phyloP scores from a whole-genome alignment of 441 rosid species.

The Croton laevigatus region DNA sequence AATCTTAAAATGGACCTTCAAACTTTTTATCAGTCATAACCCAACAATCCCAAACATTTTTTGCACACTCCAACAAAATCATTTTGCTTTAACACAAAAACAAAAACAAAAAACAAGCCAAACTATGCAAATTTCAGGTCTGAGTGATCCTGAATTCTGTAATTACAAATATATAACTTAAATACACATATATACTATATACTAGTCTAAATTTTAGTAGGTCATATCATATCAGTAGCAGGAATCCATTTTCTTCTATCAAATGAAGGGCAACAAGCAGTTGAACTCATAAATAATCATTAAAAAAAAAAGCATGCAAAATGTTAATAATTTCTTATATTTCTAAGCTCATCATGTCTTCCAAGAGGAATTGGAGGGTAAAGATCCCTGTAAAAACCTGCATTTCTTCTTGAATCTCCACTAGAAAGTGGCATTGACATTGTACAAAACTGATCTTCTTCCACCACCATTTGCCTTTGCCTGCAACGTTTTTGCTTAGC shows the following conservation, averaged over 20 bases:
- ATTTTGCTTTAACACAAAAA: not conserved
- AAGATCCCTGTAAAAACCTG: conserved; percentile 42
- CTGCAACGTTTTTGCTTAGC: conserved; percentile 44
- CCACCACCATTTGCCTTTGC: conserved; percentile 20
- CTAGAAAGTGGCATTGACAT: conserved; percentile 38
- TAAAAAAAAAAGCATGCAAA: not conserved
- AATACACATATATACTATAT: conserved; percentile 14
- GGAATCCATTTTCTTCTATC: conserved; percentile 14
- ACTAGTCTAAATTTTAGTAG: conserved; percentile 11
- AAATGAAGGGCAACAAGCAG: conserved; percentile 52
- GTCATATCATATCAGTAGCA: not conserved
- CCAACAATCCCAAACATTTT: not conserved
- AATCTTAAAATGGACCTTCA: not conserved
- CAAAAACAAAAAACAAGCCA: not conserved
- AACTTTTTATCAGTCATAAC: not conserved
- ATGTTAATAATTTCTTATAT: conserved; percentile 12
- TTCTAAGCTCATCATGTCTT: conserved; percentile 31
- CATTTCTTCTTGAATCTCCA: conserved; percentile 37
- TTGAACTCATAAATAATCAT: conserved; percentile 35
- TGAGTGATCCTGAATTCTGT: not conserved
- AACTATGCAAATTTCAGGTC: not conserved
- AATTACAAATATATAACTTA: conserved; percentile 14
- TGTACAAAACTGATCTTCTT: conserved; percentile 36
- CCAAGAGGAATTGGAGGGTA: conserved; percentile 40
- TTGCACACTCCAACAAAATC: not conserved